These are phyloP conservation scores for Marchantia paleacea DNA, from an alignment of 225 moss, liverwort and hornwort species.

Conservation along the genomic window DNA sequence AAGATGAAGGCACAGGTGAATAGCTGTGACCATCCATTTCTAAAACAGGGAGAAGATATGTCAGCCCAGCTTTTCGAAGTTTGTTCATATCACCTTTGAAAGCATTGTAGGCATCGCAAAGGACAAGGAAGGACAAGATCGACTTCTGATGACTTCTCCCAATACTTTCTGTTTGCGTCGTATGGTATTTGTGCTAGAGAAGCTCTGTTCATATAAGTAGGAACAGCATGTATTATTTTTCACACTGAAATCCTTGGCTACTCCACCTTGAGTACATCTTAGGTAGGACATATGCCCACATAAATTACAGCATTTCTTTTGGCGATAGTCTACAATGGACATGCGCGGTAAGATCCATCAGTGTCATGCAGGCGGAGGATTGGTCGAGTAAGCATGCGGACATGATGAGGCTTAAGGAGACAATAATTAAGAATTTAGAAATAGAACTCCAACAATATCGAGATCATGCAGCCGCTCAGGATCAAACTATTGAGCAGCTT, in stretches of 20 bases:
- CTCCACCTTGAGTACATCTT: too few relatives aligned
- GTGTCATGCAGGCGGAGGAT: conserved; percentile 46
- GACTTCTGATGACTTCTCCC: too few relatives aligned
- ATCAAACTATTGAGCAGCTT: conserved; percentile 44
- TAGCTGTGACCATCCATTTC: not conserved
- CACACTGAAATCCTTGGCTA: too few relatives aligned
- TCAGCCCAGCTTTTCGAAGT: not conserved
- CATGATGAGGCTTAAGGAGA: conserved; percentile 44
- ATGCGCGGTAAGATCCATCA: not conserved
- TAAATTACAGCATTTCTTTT: too few relatives aligned
- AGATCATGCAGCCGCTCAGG: conserved; percentile 40
- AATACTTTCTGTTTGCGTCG: too few relatives aligned
- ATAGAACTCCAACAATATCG: conserved; percentile 45
- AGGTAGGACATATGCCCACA: too few relatives aligned
- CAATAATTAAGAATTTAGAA: conserved; percentile 50
- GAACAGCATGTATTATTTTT: too few relatives aligned
- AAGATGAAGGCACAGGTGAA: conserved; percentile 58
- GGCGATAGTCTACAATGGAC: too few relatives aligned
- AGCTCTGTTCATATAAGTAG: too few relatives aligned
- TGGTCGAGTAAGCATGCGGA: conserved; percentile 47
- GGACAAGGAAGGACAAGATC: too few relatives aligned
- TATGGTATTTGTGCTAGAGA: too few relatives aligned
- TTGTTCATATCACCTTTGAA: not conserved
- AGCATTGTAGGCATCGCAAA: not conserved
- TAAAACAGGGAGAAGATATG: not conserved